Evolutionary conservation across 2,329 filamentous ascomycete species (phyloP), one percentile per base, ranked within the genome.

Genomic region (Colletotrichum trifolii): DNA sequence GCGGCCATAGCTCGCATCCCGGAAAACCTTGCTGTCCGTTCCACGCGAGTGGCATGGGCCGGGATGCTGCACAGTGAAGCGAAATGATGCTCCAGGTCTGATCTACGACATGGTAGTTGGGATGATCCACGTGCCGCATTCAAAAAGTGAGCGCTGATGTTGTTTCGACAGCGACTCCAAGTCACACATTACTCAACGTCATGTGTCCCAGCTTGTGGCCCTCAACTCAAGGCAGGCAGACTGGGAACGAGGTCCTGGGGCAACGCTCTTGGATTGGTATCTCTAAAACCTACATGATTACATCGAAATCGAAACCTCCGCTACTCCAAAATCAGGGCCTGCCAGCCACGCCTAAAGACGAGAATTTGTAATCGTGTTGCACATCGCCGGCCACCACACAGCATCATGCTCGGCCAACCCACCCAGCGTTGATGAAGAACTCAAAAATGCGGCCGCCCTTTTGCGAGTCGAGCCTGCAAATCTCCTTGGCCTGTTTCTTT

Each of bases 391-490:
- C 25, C 25, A 49, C 11, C 8, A 46, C 8, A 25, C 13, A 9
- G 25, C 17, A 17, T 39, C 68, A 96, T 34, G 90, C 91, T 81
- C 96, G 96, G 38, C 89, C 91, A 66, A 98, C 90, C 94, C 95
- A 98, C 3, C 95, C 96, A 60, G 89, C 90, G 74, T 94, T 92
- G 68, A 97, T 92, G 80, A 97, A 94, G 75, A 97, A 98, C 76
- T 98, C 96, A 78, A 95, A 97, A 63, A 98, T 88, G 69, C 93
- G 86, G 15, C 91, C 90, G 0, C 92, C 91, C 77, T 97, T 98
- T 68, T 91, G 91, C 9, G 89, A 87, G 73, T 98, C 95, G 56
- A 98, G 86, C 75, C 89, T 79, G 74, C 91, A 94, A 34, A 98
- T 90, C 73, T 96, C 92, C 74, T 91, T 92, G 2, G 94, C 94